Conservation (phyloP, 1,284 basidiomycete genomes). For the Rhodotorula sp. region DNA sequence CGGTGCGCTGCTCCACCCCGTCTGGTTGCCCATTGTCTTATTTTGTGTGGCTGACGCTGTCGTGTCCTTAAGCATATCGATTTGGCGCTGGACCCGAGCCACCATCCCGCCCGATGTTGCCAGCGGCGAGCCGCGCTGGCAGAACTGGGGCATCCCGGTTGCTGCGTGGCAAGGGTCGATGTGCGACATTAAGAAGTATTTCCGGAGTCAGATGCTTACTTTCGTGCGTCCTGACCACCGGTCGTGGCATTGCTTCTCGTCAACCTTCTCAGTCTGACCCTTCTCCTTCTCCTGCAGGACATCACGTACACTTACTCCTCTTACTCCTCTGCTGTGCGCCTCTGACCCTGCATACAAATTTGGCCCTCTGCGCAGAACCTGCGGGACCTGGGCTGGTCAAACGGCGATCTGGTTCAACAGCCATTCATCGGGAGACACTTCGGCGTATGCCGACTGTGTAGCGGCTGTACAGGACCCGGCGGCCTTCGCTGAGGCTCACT, state of each 20-base stretch:
- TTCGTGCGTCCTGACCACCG: constrained; percentile 1
- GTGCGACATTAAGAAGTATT: constrained; percentile 13
- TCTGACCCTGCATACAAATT: not conserved
- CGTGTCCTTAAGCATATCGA: constrained; percentile 9
- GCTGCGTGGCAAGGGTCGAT: constrained; percentile 5
- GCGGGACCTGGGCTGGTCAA: constrained; percentile 16
- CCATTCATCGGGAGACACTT: too few relatives aligned
- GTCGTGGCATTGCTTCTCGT: not conserved
- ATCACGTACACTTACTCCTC: not conserved
- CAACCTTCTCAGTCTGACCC: not conserved
- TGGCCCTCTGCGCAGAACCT: not conserved
- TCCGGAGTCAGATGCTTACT: constrained; percentile 18
- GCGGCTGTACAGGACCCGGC: too few relatives aligned
- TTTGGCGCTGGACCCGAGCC: constrained; percentile 11
- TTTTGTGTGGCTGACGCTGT: not conserved
- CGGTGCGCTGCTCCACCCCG: not conserved
- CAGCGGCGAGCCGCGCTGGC: constrained; percentile 10
- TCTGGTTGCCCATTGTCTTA: too few relatives aligned
- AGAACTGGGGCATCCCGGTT: constrained; percentile 17
- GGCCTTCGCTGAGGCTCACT: too few relatives aligned
- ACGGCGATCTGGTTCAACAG: not conserved
- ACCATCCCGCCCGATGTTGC: constrained; percentile 11
- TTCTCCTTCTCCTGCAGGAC: not conserved
- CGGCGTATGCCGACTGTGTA: too few relatives aligned
- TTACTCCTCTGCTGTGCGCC: not conserved